Evolutionary conservation across 495 filamentous ascomycete species (phyloP).

Genomic region (Daldinia childiae): DNA sequence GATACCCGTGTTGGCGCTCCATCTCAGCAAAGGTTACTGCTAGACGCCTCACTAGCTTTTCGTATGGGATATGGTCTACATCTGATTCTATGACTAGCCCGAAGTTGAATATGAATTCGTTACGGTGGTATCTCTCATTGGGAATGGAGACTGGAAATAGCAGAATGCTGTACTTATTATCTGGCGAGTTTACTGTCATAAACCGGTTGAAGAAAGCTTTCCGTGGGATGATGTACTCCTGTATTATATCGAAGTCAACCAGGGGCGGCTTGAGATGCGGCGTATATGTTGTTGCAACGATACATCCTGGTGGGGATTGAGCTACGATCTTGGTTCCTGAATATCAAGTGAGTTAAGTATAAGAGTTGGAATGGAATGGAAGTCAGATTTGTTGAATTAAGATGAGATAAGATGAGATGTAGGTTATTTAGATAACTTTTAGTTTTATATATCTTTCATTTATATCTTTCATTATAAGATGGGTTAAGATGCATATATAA

Average conservation of each 20-base stretch:
- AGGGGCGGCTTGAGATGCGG: conserved; percentile 69
- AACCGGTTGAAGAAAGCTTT: conserved; percentile 90
- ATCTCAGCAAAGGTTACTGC: conserved; percentile 85
- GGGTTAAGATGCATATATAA: neutral
- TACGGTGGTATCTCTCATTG: conserved; percentile 78
- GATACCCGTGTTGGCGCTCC: conserved; percentile 84
- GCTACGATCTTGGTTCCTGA: conserved; percentile 83
- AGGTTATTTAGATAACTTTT: neutral
- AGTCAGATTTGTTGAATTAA: neutral
- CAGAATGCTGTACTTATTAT: conserved; percentile 80
- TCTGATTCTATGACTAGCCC: conserved; percentile 78
- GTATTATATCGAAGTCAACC: conserved; percentile 82
- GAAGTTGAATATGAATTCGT: conserved; percentile 99
- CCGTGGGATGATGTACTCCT: conserved; percentile 90
- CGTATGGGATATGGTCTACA: conserved; percentile 72
- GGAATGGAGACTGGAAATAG: conserved; percentile 90
- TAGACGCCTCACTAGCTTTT: conserved; percentile 84
- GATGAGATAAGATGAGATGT: conserved; percentile 2
- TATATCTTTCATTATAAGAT: neutral
- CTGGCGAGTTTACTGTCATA: conserved; percentile 75
- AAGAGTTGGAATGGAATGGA: neutral
- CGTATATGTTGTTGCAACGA: conserved; percentile 61
- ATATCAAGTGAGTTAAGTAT: conserved; percentile 15
- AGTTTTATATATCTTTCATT: neutral
- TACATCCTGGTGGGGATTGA: conserved; percentile 76